phyloP scores from a whole-genome alignment of 192 early-diverging fungal species.

The Coemansia sp. region DNA sequence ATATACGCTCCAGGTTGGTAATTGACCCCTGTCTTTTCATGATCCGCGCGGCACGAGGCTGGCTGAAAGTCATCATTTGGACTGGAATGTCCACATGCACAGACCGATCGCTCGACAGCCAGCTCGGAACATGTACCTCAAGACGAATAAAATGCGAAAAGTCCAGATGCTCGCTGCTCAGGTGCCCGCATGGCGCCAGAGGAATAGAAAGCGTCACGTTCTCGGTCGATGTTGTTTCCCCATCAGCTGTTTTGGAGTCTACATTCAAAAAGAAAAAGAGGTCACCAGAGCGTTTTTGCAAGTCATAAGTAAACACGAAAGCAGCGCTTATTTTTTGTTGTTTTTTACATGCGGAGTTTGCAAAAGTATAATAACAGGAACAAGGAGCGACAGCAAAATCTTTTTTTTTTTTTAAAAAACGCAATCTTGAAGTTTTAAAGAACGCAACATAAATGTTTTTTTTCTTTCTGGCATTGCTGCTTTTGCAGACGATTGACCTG shows the following conservation, averaged over 20 bases:
- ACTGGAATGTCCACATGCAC: conserved; percentile 43
- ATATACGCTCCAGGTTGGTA: conserved; percentile 14
- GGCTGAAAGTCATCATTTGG: conserved; percentile 42
- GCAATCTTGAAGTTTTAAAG: too few species aligned
- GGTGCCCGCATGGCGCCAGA: conserved; percentile 20
- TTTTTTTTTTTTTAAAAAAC: too few species aligned
- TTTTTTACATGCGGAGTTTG: not conserved
- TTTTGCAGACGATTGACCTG: not conserved
- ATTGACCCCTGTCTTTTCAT: conserved; percentile 27
- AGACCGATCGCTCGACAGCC: conserved; percentile 46
- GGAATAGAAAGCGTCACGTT: conserved; percentile 27
- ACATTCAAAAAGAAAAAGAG: conserved; percentile 6
- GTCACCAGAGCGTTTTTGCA: too few species aligned
- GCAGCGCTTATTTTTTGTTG: not conserved
- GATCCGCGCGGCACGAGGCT: not conserved
- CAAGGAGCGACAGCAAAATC: not conserved
- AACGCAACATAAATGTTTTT: not conserved
- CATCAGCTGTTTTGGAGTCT: conserved; percentile 23
- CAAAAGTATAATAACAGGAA: not conserved
- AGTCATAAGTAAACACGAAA: too few species aligned
- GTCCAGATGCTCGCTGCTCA: conserved; percentile 39
- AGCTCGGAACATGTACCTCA: conserved; percentile 41
- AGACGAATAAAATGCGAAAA: conserved; percentile 47
- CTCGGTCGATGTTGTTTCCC: conserved; percentile 29
- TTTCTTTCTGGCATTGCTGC: not conserved